These are phyloP conservation scores for Talaromyces sp. DNA, from an alignment of 2,329 filamentous ascomycete species.

Conservation along the genomic window DNA sequence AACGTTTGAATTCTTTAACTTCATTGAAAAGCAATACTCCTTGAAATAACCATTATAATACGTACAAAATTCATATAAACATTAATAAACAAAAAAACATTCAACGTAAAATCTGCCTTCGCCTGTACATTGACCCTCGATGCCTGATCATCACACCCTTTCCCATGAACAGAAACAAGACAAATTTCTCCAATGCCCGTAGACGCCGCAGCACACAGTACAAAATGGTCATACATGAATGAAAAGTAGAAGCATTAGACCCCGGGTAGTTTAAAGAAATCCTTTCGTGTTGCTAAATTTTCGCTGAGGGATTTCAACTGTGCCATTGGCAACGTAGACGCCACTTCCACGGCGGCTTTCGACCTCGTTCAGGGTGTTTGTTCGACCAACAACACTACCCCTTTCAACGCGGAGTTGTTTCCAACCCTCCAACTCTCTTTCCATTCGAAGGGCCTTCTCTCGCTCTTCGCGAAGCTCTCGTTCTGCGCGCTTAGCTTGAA, in stretches of 20 bases:
- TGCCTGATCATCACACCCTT: not conserved
- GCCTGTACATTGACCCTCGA: not conserved
- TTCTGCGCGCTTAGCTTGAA: slow-evolving; percentile 78
- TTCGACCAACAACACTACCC: slow-evolving; percentile 29
- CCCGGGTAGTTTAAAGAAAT: slow-evolving; percentile 52
- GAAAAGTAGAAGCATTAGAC: not conserved
- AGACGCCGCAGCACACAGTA: not conserved
- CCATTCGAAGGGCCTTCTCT: slow-evolving; percentile 74
- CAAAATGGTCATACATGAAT: not conserved
- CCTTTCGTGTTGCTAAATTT: slow-evolving; percentile 73
- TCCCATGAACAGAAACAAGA: not conserved
- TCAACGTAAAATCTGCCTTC: not conserved
- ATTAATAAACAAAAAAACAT: slow-evolving; percentile 1
- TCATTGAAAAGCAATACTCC: not conserved
- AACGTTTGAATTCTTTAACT: not conserved
- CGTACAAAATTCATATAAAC: not conserved
- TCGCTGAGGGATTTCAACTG: slow-evolving; percentile 55
- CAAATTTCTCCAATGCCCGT: not conserved
- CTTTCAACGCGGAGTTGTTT: slow-evolving; percentile 66
- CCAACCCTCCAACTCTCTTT: slow-evolving; percentile 80
- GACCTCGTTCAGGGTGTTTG: slow-evolving; percentile 29
- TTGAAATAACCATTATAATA: not conserved
- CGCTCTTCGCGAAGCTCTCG: slow-evolving; percentile 83
- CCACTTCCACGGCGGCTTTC: slow-evolving; percentile 36
- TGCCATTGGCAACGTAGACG: slow-evolving; percentile 28